A percentile compares a stretch with the other conserved stretches of the same genome.
These are phyloP conservation scores for Thalassiosira exigua DNA, from an alignment of 352 stramenopile genomes.

Conservation along the genomic window DNA sequence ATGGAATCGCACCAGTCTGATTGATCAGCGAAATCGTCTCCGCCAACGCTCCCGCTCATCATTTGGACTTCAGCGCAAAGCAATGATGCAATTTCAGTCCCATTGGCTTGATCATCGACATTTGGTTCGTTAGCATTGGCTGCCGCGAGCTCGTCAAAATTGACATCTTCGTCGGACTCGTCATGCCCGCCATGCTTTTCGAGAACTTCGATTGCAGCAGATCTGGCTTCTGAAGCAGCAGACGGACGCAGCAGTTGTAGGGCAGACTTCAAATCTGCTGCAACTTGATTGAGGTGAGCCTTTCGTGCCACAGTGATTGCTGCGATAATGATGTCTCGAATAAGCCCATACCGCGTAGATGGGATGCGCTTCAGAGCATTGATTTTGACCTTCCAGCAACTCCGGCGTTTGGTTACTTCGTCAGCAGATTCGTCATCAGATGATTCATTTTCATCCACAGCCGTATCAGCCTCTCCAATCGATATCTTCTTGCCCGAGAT, in stretches of 20 bases:
- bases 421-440: slow-evolving; percentile 56
- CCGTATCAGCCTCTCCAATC: slow-evolving; percentile 68
- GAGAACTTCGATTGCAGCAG: slow-evolving; percentile 67
- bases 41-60: slow-evolving; percentile 73
- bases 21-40: slow-evolving; percentile 67
- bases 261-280: slow-evolving; percentile 68
- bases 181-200: slow-evolving; percentile 77
- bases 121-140: slow-evolving; percentile 40
- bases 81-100: slow-evolving; percentile 56
- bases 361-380: slow-evolving; percentile 63
- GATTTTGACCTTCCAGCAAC: slow-evolving; percentile 79
- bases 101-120: slow-evolving; percentile 35
- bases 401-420: slow-evolving; percentile 46
- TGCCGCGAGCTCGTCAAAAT: slow-evolving; percentile 57
- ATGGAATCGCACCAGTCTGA: slow-evolving; percentile 77
- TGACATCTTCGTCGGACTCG: slow-evolving; percentile 58
- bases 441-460: slow-evolving; percentile 71
- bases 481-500: slow-evolving; percentile 68
- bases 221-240: slow-evolving; percentile 64
- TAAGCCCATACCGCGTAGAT: slow-evolving; percentile 55
- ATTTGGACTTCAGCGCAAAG: slow-evolving; percentile 74
- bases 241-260: slow-evolving; percentile 66
- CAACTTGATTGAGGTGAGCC: slow-evolving; percentile 68
- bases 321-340: slow-evolving; percentile 72
- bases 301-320: slow-evolving; percentile 80